Percentiles rank a stretch among this genome's conserved stretches.
phyloP scores from a whole-genome alignment of 2,329 filamentous ascomycete species.

The Hypoxylon sp. region DNA sequence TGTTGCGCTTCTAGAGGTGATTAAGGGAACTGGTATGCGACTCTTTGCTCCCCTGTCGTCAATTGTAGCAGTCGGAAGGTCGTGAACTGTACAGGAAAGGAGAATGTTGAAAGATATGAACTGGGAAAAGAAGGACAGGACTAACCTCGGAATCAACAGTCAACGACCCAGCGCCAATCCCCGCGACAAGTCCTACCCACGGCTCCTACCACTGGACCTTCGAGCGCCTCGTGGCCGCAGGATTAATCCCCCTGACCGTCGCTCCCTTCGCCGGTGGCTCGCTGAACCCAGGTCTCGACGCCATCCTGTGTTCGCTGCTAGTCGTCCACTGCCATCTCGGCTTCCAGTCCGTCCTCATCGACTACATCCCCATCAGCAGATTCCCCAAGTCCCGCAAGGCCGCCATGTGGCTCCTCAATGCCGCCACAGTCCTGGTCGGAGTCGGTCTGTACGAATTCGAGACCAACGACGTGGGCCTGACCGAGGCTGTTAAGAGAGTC shows the following conservation, averaged over 20 bases:
- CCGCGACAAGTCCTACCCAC: slow-evolving; percentile 78
- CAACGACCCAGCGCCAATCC: slow-evolving; percentile 87
- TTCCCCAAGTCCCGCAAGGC: slow-evolving; percentile 75
- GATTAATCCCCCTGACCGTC: slow-evolving; percentile 86
- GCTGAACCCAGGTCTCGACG: slow-evolving; percentile 89
- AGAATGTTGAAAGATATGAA: neutral
- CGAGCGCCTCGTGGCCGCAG: slow-evolving; percentile 85
- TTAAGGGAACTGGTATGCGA: slow-evolving; percentile 78
- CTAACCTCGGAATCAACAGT: slow-evolving; percentile 62
- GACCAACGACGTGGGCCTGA: slow-evolving; percentile 96
- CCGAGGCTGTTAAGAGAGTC: slow-evolving; percentile 86
- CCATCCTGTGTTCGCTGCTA: slow-evolving; percentile 82
- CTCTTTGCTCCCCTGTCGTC: slow-evolving; percentile 14
- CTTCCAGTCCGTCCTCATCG: slow-evolving; percentile 89
- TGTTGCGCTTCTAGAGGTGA: slow-evolving; percentile 67
- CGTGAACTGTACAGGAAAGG: neutral
- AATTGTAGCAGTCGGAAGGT: slow-evolving; percentile 6
- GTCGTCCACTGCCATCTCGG: slow-evolving; percentile 96
- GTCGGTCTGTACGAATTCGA: slow-evolving; percentile 98
- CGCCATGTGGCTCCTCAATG: slow-evolving; percentile 83
- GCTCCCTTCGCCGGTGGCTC: slow-evolving; percentile 93
- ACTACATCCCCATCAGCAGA: slow-evolving; percentile 84
- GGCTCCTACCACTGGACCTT: slow-evolving; percentile 99
- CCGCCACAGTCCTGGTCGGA: slow-evolving; percentile 82
- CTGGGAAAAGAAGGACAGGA: slow-evolving; percentile 2